A percentile compares a stretch with the other conserved stretches of the same genome.
These are phyloP conservation scores for Zopfochytrium polystomum DNA, from an alignment of 371 early-diverging fungal species.

Conservation along the genomic window DNA sequence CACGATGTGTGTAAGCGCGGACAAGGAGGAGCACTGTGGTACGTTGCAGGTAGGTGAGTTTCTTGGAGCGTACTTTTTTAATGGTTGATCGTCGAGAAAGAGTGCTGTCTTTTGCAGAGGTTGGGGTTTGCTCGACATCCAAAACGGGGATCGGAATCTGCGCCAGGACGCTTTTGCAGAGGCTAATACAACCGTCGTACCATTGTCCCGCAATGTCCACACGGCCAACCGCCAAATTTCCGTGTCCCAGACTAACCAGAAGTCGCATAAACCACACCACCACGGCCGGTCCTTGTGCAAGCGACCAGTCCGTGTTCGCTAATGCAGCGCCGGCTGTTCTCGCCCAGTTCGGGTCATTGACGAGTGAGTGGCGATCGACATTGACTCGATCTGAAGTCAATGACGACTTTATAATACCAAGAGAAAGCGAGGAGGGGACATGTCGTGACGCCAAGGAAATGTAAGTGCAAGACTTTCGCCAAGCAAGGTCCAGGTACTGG, in stretches of 20 bases:
- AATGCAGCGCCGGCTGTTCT: not conserved
- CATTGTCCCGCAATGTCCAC: conserved; percentile 6
- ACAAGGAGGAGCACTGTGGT: conserved; percentile 1
- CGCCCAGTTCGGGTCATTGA: not conserved
- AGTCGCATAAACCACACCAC: conserved; percentile 12
- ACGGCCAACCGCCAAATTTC: conserved; percentile 1
- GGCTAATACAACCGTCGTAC: conserved; percentile 11
- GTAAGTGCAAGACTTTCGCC: conserved; percentile 8
- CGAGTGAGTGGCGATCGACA: not conserved
- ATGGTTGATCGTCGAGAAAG: not conserved
- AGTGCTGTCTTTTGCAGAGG: too few relatives aligned
- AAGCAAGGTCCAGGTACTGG: not conserved
- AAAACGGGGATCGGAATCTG: not conserved
- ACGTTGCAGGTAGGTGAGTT: conserved; percentile 3
- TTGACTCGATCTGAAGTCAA: not conserved
- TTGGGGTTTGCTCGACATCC: too few relatives aligned
- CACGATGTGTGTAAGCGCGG: conserved; percentile 6
- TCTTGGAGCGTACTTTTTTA: not conserved
- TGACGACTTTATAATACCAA: not conserved
- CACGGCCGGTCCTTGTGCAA: not conserved
- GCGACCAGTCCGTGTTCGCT: not conserved
- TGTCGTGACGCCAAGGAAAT: not conserved
- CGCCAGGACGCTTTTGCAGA: not conserved
- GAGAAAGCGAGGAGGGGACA: not conserved
- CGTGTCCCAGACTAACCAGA: conserved; percentile 6